Evolutionary conservation across 495 filamentous ascomycete species (phyloP).

Genomic region (Cercophora sp.): DNA sequence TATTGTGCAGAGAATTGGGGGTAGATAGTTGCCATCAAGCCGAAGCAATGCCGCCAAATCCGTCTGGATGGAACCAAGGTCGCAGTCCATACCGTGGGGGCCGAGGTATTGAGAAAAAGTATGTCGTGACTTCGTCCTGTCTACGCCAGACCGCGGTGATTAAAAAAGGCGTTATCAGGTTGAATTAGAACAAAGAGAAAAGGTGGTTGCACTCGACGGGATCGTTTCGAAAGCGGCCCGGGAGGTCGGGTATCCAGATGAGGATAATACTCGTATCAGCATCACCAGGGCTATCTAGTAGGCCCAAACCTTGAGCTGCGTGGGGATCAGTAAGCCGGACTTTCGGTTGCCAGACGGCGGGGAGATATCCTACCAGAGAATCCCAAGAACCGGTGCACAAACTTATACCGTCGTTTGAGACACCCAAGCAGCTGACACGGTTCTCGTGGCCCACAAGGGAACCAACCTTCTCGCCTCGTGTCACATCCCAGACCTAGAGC

Average conservation of each 20-base stretch:
- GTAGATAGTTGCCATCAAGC: conserved; percentile 14
- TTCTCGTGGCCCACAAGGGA: conserved; percentile 97
- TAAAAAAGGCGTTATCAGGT: conserved; percentile 41
- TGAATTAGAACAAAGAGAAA: conserved; percentile 39
- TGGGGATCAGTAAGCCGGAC: conserved; percentile 21
- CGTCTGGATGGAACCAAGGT: conserved; percentile 14
- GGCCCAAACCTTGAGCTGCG: conserved; percentile 84
- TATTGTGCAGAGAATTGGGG: conserved; percentile 25
- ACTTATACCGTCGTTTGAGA: conserved; percentile 98
- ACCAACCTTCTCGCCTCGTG: conserved; percentile 94
- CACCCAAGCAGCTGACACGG: conserved; percentile 94
- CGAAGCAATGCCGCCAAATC: conserved; percentile 11
- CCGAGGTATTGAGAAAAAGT: conserved; percentile 35
- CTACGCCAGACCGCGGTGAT: conserved; percentile 43
- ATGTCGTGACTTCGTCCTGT: conserved; percentile 55
- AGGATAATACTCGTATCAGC: conserved; percentile 22
- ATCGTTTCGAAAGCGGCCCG: conserved; percentile 29
- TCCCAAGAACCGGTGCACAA: conserved; percentile 99
- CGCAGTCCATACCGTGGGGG: conserved; percentile 26
- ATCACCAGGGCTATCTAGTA: conserved; percentile 41
- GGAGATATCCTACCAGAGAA: conserved; percentile 71
- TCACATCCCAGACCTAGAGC: conserved; percentile 91
- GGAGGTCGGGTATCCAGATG: conserved; percentile 29
- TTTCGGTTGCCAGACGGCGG: not conserved
- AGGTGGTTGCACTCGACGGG: conserved; percentile 26